Conservation (phyloP, 1,139 yeast species). For the Meyerozyma smithsonii region DNA sequence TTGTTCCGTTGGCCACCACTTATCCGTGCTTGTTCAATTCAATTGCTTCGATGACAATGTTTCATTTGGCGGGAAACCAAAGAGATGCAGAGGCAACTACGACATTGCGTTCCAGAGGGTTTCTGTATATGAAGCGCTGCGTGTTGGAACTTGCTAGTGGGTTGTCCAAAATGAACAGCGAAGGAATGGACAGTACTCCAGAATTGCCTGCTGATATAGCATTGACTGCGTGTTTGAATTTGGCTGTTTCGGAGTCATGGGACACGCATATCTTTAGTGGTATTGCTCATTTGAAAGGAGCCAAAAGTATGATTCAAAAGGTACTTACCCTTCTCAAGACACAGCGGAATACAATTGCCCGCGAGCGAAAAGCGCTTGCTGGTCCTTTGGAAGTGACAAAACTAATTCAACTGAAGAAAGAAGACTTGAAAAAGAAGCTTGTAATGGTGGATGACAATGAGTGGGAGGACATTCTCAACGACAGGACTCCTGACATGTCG, state of each 20-base stretch:
- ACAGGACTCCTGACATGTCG: slow-evolving; percentile 6
- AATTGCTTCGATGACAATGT: slow-evolving; percentile 60
- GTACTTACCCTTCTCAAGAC: slow-evolving; percentile 31
- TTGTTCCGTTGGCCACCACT: slow-evolving; percentile 51
- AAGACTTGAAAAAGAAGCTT: slow-evolving; percentile 20
- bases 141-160: slow-evolving; percentile 57
- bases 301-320: slow-evolving; percentile 55
- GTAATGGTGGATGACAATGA: slow-evolving; percentile 32
- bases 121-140: slow-evolving; percentile 55
- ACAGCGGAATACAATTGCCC: slow-evolving; percentile 16
- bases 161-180: slow-evolving; percentile 28
- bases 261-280: slow-evolving; percentile 63
- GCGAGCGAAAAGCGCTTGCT: slow-evolving; percentile 11
- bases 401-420: slow-evolving; percentile 11
- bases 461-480: slow-evolving; percentile 18
- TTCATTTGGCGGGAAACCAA: slow-evolving; percentile 49
- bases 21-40: slow-evolving; percentile 58
- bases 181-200: slow-evolving; percentile 13
- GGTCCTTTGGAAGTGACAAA: slow-evolving; percentile 9
- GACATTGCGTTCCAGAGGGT: slow-evolving; percentile 44
- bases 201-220: slow-evolving; percentile 62
- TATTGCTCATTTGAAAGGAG: slow-evolving; percentile 64
- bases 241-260: slow-evolving; percentile 68
- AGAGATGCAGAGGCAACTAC: slow-evolving; percentile 33
- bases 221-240: slow-evolving; percentile 55